Base-by-base conservation (phyloP, 345 rosid species). In the Pseudoturritis turrita region DNA sequence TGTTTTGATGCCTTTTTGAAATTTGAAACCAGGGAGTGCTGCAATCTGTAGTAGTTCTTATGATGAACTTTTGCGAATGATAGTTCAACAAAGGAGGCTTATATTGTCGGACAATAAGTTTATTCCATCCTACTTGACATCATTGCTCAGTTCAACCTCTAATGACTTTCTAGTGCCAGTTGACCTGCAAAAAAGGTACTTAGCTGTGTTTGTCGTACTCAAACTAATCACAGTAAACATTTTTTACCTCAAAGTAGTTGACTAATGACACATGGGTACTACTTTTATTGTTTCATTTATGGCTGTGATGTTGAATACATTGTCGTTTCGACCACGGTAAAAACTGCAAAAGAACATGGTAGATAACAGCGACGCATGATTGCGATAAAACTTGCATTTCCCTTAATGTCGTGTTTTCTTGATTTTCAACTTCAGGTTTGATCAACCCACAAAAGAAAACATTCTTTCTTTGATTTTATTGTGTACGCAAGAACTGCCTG, bases 41-140 rank as follows among this genome's bases (percentile, higher is more conserved):
- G 84, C 85, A 71, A 75, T 74, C 77, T 87, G 87, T 90, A 84
- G 81, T 80, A 65, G 81, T 65, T 91, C 88, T 65, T 85, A 80
- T 62, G 88, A 73, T 71, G 96, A 88, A 18, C 81, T 91, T 62
- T 72, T 89, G 86, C 91, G 81, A 50, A 71, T 89, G 82, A 78
- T 91, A 33, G 83, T 86, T 74, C 96, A 89, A 78, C 96, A 89
- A 71, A 89, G 79, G 75, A 87, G 84, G 82, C 83, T 83, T 57
- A 83, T 95, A 70, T 53, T 89, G 54, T 88, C 99, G 12, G 94
- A 95, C 83, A 85, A 73, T 62, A 81, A 81, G 11, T 95, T 82
- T 71, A 86, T 95, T 35, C 70, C 96, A 57, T 83, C 98, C n/a
- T 84, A 87, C 74, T 71, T 95, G 88, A 79, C 90, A 22, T 79